Evolutionary conservation across 1,284 basidiomycete species (phyloP).

Genomic region (Cryptococcus wingfieldii): DNA sequence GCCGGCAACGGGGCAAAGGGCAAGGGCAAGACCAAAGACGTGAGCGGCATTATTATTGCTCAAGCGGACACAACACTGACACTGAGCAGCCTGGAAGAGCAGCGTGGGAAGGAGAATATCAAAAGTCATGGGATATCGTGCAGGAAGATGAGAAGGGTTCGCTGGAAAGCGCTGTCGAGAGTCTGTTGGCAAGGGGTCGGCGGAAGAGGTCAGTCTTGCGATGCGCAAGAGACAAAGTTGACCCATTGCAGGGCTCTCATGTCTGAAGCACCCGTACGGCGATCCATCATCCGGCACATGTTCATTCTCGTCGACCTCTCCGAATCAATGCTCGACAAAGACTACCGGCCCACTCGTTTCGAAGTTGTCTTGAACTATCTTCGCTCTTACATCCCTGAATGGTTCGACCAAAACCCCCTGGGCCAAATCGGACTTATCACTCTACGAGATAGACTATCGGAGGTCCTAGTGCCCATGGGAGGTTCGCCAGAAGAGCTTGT

Average conservation of each 20-base stretch:
- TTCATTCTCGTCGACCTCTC: constrained; percentile 87
- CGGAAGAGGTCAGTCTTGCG: constrained; percentile 63
- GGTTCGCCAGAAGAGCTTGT: constrained; percentile 89
- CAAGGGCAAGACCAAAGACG: constrained; percentile 27
- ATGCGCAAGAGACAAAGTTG: constrained; percentile 3
- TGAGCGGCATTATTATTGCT: constrained; percentile 1
- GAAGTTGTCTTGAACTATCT: constrained; percentile 85
- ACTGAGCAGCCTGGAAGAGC: constrained; percentile 8
- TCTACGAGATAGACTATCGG: constrained; percentile 81
- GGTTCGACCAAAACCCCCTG: constrained; percentile 99
- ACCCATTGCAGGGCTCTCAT: constrained; percentile 53
- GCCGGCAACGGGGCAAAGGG: constrained; percentile 4
- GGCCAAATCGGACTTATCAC: constrained; percentile 94
- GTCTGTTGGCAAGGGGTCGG: constrained; percentile 76
- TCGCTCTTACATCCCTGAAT: constrained; percentile 85
- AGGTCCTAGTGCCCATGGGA: constrained; percentile 81
- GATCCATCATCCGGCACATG: constrained; percentile 94
- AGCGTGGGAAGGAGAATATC: constrained; percentile 93
- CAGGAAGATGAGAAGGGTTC: constrained; percentile 93
- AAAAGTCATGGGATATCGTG: constrained; percentile 93
- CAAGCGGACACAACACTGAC: not conserved
- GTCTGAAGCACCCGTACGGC: constrained; percentile 76
- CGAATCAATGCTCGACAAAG: constrained; percentile 86
- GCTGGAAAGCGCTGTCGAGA: constrained; percentile 81
- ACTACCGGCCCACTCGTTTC: constrained; percentile 84